Evolutionary conservation across 129 eudicot genomes (phyloP), one percentile per base, ranked within the genome.

Genomic region (Escallonia herrerae): DNA sequence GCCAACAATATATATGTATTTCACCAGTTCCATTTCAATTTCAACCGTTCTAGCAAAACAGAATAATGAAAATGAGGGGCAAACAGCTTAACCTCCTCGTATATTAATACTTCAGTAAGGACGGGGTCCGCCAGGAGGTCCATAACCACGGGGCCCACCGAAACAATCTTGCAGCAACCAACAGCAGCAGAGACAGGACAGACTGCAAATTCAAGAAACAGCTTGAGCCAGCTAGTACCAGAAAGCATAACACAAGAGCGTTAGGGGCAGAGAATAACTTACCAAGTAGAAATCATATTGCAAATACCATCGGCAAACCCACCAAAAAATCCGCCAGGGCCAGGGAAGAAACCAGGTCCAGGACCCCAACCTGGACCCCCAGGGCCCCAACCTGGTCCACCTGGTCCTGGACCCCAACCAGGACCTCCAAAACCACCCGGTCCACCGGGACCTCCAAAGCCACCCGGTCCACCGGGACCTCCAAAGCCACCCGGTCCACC

Each of bases 161-260:
- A 67, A 67, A 22, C 63, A 67, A 54, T 67, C 72, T 44, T 15
- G 63, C 4, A 67, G 6, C 49, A 67, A 56, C 72, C 72, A 67
- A 63, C 72, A 67, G 22, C 72, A 67, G 51, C 72, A 67, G 4
- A 67, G 63, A 42, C 72, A 67, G 2, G 72, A 67, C 63, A 67
- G 56, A 41, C 72, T 67, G 72, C 72, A 56, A 4, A 12, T 4
- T 12, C 41, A 65, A 2, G 7, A 49, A 7, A 48, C 7, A 45
- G 6, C 15, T 3, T 6, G 41, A 37, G 10, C 14, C 3, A 4
- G 15, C 8, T 5, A 12, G 22, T 15, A 7, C 58, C n/a, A 0
- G 15, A 4, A 56, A 14, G 33, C 33, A 22, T 22, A 49, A 49
- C 54, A 49, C 12, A 5, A 49, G 3, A 49, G 12, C 1, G 50